Base-by-base conservation (phyloP, 306 rosid species). In the Begonia peltatifolia region DNA sequence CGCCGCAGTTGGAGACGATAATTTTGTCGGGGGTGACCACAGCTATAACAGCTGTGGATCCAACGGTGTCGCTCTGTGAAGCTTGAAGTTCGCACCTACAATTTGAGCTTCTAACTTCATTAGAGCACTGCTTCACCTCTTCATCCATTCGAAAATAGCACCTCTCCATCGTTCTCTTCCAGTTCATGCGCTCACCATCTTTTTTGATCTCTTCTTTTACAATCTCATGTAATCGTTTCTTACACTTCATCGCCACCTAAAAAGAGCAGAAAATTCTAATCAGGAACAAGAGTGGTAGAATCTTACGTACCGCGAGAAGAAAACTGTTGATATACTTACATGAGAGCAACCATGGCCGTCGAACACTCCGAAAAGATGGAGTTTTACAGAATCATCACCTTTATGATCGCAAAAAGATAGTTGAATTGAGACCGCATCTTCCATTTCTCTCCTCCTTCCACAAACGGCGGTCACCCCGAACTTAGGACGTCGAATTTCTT, bases 291-390 rank as follows among this genome's bases (percentile, higher is more conserved):
- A 6, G 35, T 12, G 14, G 3, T 14, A 5, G 10, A 50, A n/a
- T n/a, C 2, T 14, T 50, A 13, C 25, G 10, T 0, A 4, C 18
- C 6, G 16, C 22, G 10, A 15, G 22, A 3, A 15, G 53, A 50
- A 30, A 30, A 30, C 3, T 7, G 38, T 30, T 0, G 1, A 11
- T 12, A 16, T 22, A 49, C 14, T 70, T 79, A 88, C 97, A 62
- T 90, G 99, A 57, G 99, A 86, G 84, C 99, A 90, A 14, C 95
- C 95, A 49, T 90, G 99, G 57, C 99, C 99, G 66, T 90, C 99
- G 69, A 74, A 90, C n/a, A 90, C 88, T 0, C 88, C 99, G n/a
- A 70, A 86, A 64, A 65, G 86, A 52, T 90, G 87, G 5, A 63
- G 52, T 0, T 38, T 55, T 6, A 58, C 50, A 1, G 54, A 12